A percentile compares a stretch with the other conserved stretches of the same genome.
These are phyloP conservation scores for Phytophthora europaea DNA, from an alignment of 352 stramenopile genomes.

Conservation along the genomic window DNA sequence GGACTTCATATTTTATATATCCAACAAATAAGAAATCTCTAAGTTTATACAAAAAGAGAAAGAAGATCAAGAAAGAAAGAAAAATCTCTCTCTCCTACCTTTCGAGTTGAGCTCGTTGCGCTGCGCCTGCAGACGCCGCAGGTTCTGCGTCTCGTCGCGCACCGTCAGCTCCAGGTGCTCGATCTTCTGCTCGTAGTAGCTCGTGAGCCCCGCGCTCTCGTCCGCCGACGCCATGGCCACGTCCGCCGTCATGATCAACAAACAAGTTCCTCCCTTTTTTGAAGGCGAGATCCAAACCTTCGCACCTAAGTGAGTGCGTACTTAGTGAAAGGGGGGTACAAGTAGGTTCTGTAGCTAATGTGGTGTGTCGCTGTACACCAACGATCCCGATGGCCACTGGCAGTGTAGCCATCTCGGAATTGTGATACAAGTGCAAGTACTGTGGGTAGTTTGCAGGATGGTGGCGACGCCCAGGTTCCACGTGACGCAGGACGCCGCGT, in stretches of 20 bases:
- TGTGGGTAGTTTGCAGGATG: slow-evolving; percentile 44
- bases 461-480: slow-evolving; percentile 85
- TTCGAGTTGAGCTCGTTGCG: slow-evolving; percentile 99
- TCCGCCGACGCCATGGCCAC: slow-evolving; percentile 50
- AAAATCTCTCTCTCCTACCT: slow-evolving; percentile 62
- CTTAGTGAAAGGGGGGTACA: not conserved
- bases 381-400: slow-evolving; percentile 1
- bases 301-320: not conserved
- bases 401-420: slow-evolving; percentile 40
- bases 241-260: slow-evolving; percentile 41
- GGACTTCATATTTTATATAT: slow-evolving; percentile 75
- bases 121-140: slow-evolving; percentile 98
- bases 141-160: slow-evolving; percentile 96
- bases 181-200: slow-evolving; percentile 97
- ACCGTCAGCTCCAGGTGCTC: slow-evolving; percentile 95
- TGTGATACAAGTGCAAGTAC: slow-evolving; percentile 38
- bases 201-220: slow-evolving; percentile 71
- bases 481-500: slow-evolving; percentile 84
- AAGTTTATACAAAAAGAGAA: slow-evolving; percentile 18
- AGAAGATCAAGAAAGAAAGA: not conserved
- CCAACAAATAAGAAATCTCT: slow-evolving; percentile 6
- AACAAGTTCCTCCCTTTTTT: slow-evolving; percentile 16
- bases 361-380: not conserved
- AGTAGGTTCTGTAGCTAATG: too few species aligned
- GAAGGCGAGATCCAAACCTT: slow-evolving; percentile 38